A percentile compares a stretch with the other conserved stretches of the same genome.
Conservation (phyloP, 2,329 filamentous ascomycete species). For the Penicillium sp. region DNA sequence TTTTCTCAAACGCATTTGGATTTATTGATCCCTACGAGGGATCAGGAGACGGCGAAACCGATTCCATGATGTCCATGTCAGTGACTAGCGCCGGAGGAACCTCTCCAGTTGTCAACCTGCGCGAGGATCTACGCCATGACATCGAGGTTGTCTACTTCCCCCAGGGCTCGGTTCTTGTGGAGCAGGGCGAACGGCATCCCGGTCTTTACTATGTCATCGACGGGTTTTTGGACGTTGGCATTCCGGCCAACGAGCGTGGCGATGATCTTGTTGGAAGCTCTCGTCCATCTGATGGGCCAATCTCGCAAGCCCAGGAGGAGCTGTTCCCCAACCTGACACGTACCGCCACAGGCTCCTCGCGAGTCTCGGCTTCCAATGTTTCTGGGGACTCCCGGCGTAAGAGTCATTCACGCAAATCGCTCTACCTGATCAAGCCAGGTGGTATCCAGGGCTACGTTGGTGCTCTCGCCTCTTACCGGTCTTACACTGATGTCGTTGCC, state of each 20-base stretch:
- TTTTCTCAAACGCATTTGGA: slow-evolving; percentile 87
- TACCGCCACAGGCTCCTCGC: slow-evolving; percentile 52
- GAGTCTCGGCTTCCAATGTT: slow-evolving; percentile 35
- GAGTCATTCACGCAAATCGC: slow-evolving; percentile 66
- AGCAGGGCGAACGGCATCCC: slow-evolving; percentile 95
- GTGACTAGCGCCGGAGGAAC: slow-evolving; percentile 68
- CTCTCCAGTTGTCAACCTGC: slow-evolving; percentile 68
- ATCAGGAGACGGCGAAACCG: slow-evolving; percentile 76
- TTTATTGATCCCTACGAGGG: slow-evolving; percentile 85
- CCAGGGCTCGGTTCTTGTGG: slow-evolving; percentile 89
- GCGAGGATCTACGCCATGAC: slow-evolving; percentile 85
- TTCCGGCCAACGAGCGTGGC: slow-evolving; percentile 71
- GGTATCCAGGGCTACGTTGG: slow-evolving; percentile 93
- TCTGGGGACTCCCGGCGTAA: slow-evolving; percentile 44
- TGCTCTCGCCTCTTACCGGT: slow-evolving; percentile 91
- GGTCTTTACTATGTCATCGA: slow-evolving; percentile 98
- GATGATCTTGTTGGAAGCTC: slow-evolving; percentile 48
- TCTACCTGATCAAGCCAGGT: slow-evolving; percentile 92
- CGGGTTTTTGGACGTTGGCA: slow-evolving; percentile 91
- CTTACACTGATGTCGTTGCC: slow-evolving; percentile 94
- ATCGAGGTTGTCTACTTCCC: slow-evolving; percentile 98
- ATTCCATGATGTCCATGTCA: slow-evolving; percentile 76
- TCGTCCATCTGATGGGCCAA: slow-evolving; percentile 29
- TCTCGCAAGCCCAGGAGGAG: slow-evolving; percentile 42
- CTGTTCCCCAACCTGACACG: slow-evolving; percentile 54